These are phyloP conservation scores for Micromonas pusilla DNA, from an alignment of 139 green algal species.

Conservation along the genomic window DNA sequence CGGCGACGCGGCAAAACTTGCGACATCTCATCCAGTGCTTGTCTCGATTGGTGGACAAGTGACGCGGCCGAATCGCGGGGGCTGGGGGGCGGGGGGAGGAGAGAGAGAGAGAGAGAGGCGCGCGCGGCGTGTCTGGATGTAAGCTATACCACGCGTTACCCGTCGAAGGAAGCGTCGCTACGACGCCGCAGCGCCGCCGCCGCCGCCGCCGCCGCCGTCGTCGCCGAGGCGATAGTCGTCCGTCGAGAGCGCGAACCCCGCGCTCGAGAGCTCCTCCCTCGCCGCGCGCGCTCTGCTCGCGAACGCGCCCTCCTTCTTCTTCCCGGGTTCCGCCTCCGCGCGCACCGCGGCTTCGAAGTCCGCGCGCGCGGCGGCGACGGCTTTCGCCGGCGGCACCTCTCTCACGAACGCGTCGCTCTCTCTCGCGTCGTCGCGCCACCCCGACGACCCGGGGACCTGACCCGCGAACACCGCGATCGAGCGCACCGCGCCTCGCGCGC, in stretches of 20 bases:
- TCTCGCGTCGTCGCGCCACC: neutral
- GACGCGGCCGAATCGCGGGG: too few relatives aligned
- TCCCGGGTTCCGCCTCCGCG: neutral
- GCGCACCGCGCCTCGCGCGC: slow-evolving; percentile 6
- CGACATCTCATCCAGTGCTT: slow-evolving; percentile 33
- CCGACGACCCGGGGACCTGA: neutral
- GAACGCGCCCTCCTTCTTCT: neutral
- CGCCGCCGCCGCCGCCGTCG: too few relatives aligned
- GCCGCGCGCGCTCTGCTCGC: neutral
- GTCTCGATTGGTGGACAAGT: slow-evolving; percentile 22
- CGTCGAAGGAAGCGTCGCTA: neutral
- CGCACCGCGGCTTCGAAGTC: neutral
- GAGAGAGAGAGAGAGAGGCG: too few relatives aligned
- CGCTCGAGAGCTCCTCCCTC: neutral
- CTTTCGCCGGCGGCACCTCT: neutral
- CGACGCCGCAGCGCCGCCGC: neutral
- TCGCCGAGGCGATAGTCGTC: too few relatives aligned
- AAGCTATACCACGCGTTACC: neutral
- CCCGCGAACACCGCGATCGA: neutral
- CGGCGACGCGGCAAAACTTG: slow-evolving; percentile 22
- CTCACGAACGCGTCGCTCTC: neutral
- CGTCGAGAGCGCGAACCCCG: neutral
- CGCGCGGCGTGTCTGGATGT: too few relatives aligned
- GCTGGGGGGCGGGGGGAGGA: too few relatives aligned
- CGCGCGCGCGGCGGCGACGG: neutral